Evolutionary conservation across 2,329 filamentous ascomycete species (phyloP), one percentile per base, ranked within the genome.

Genomic region (Pseudogymnoascus sp.): DNA sequence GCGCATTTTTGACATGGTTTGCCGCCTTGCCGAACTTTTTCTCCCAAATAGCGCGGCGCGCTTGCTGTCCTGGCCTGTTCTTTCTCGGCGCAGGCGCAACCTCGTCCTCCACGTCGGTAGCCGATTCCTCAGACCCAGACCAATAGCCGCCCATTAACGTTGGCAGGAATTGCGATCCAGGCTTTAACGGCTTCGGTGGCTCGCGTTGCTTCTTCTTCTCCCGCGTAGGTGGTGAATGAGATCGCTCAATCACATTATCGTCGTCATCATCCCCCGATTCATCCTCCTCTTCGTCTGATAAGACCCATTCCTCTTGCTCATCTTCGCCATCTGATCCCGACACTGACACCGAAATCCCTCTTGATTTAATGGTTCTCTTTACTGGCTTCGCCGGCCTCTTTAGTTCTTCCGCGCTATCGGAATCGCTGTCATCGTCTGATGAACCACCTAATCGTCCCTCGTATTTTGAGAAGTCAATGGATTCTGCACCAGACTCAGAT

Each of bases 91-190:
- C 73, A 4, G 78, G 78, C 6, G 82, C 82, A 4, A 80, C 74
- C 5, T 78, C 72, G 39, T 78, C 76, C 60, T 91, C 88, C 21
- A 89, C 77, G 65, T 89, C 87, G 0, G 87, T 88, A 5, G 82
- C 83, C 48, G 72, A 70, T 0, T 82, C 84, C 67, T 90, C 88
- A 7, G 87, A 89, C 55, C 88, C 89, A 1, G 88, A 91, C 68
- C 90, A 82, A 75, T 93, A 95, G 62, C 88, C 88, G 18, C 86
- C 87, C 81, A 90, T 90, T 13, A 94, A 81, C 1, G 86, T 85
- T 0, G 90, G 90, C 1, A 94, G 76, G 71, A 92, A 91, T 0
- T 83, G 83, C 0, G 88, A 83, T 7, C 63, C 64, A 10, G 36
- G 29, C 39, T 55, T 59, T 18, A 59, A 61, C 62, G 21, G 62